Conservation (phyloP, 2,329 filamentous ascomycete species). For the Emydomyces testavorans region DNA sequence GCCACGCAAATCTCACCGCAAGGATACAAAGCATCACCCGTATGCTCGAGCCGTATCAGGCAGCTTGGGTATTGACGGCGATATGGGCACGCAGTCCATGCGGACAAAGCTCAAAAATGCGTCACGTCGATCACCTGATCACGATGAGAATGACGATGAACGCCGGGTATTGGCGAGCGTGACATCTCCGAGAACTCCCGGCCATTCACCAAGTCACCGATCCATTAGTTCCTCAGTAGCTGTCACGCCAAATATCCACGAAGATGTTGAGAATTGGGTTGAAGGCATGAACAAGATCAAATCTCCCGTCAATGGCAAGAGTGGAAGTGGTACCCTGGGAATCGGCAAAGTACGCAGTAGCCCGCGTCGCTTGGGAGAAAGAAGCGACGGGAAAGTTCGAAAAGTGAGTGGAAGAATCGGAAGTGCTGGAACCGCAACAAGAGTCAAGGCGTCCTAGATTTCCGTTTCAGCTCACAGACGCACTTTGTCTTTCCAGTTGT, state of each 20-base stretch:
- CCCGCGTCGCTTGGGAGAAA: slow-evolving; percentile 35
- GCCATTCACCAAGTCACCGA: slow-evolving; percentile 52
- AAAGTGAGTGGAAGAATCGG: slow-evolving; percentile 39
- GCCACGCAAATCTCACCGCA: slow-evolving; percentile 74
- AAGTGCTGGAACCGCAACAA: slow-evolving; percentile 29
- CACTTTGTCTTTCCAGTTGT: background rate
- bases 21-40: slow-evolving; percentile 61
- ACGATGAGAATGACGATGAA: slow-evolving; percentile 67
- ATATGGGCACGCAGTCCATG: slow-evolving; percentile 17
- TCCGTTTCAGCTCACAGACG: background rate
- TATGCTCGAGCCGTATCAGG: slow-evolving; percentile 50
- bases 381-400: slow-evolving; percentile 32
- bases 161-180: slow-evolving; percentile 60
- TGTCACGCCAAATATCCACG: slow-evolving; percentile 51
- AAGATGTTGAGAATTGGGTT: slow-evolving; percentile 59
- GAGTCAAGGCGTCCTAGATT: slow-evolving; percentile 6
- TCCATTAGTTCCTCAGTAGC: slow-evolving; percentile 66
- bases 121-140: slow-evolving; percentile 39
- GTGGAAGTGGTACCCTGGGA: slow-evolving; percentile 40
- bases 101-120: slow-evolving; percentile 13
- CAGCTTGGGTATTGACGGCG: slow-evolving; percentile 30
- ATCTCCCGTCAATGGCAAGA: slow-evolving; percentile 46
- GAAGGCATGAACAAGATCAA: slow-evolving; percentile 31
- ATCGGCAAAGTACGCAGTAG: slow-evolving; percentile 54
- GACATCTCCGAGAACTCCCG: slow-evolving; percentile 50